Base-by-base conservation (phyloP, 768 basidiomycete genomes). In the Mycena alexandri region DNA sequence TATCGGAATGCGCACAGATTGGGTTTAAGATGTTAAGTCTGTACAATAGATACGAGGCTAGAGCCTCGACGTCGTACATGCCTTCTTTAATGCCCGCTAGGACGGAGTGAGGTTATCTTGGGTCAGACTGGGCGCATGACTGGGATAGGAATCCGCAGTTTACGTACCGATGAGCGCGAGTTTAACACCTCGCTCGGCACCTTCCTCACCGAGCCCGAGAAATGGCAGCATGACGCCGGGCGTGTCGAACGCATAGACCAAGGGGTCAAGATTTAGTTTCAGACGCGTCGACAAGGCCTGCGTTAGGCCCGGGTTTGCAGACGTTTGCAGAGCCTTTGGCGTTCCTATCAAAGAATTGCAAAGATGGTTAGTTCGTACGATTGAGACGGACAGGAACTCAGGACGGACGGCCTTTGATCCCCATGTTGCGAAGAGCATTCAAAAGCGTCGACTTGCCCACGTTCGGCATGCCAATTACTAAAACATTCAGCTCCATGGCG, bases 381-480 rank as follows among this genome's bases (percentile, higher is more conserved):
- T 29, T 46, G 60, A 86, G 90, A 76, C 78, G 67, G 56, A 51
- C 38, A 38, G 10, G 14, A 11, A 16, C 29, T 36, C 10, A 36
- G 50, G 11, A 61, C 67, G 56, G 44, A 96, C 96, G 91, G 76
- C 95, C 95, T 73, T 86, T 83, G 50, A 97, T 93, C 13, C 97
- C 97, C 75, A 90, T 90, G 74, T 88, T 90, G 47, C 97, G 88
- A 29, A 99, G 84, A 1, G 95, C 89, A 75, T 99, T 99, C 14
- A 99, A 82, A 56, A 99, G 79, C 3, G 94, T 96, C 16, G 96
- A 98, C 81, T 99, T 99, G 46, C 97, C 97, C 52, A 98, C 95
- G 77, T 99, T 99, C 19, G 98, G 98, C 97, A 99, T 99, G 24
- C 98, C 98, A 65, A 98, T 91, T 24, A 99, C 95, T 3, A 98